phyloP scores from a whole-genome alignment of 345 rosid genomes.

The Hevea brasiliensis region DNA sequence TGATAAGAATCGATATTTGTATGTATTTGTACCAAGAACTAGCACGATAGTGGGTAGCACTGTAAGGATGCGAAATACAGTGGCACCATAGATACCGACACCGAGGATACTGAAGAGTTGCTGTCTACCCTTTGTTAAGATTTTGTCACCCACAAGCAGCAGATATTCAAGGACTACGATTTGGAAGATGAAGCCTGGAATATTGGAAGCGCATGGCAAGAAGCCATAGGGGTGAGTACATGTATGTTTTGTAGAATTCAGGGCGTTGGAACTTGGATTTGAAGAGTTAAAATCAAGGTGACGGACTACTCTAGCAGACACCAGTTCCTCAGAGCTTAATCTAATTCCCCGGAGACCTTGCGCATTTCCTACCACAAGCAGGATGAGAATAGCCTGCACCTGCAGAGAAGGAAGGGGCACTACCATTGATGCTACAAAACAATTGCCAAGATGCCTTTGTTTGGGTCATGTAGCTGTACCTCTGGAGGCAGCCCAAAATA shows the following conservation, averaged over 20 bases:
- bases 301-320: background rate
- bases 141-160: slow-evolving; percentile 15
- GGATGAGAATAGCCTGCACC: too few relatives aligned
- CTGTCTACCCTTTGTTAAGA: slow-evolving; percentile 10
- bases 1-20: background rate
- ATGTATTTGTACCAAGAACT: background rate
- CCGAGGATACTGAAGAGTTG: slow-evolving; percentile 11
- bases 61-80: slow-evolving; percentile 10
- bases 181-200: slow-evolving; percentile 18
- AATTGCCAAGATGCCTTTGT: too few relatives aligned
- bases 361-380: too few relatives aligned
- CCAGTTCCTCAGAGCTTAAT: background rate
- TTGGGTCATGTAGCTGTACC: too few relatives aligned
- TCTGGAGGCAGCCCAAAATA: too few relatives aligned
- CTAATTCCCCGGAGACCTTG: background rate
- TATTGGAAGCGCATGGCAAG: slow-evolving; percentile 17
- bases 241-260: background rate
- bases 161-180: slow-evolving; percentile 8
- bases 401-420: too few relatives aligned
- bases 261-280: background rate
- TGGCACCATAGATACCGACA: slow-evolving; percentile 16
- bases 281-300: slow-evolving; percentile 9
- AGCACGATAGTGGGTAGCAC: slow-evolving; percentile 7
- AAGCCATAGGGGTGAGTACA: slow-evolving; percentile 13
- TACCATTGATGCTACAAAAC: too few relatives aligned